Base-by-base conservation (phyloP, 2,329 filamentous ascomycete species). In the Alternaria dauci region DNA sequence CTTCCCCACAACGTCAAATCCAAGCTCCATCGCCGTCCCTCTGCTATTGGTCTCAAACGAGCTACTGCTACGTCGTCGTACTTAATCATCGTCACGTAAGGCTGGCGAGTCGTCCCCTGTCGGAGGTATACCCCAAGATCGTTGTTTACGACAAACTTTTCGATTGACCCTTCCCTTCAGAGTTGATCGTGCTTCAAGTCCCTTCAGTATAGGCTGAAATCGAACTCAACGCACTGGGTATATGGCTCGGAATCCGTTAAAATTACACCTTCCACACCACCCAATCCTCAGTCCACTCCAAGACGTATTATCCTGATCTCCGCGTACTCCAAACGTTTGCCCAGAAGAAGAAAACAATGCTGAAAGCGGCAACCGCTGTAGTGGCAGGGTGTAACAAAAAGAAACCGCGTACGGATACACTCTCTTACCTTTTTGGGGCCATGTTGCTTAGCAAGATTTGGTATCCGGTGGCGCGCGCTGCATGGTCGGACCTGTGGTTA, bases 361-460 rank as follows among this genome's bases (percentile, higher is more conserved):
- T 26, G 39, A 25, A 43, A 55, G 41, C 26, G 8, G 25, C 43
- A 43, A 50, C 28, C 38, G 38, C 47, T 32, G 50, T 55, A 16
- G 44, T 47, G 32, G 46, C 26, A 55, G 38, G 55, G 44, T 25
- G 51, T 20, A 38, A 59, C 25, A 28, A 16, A 46, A 59, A 41
- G 34, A 61, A 61, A 61, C 43, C 50, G 48, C 48, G 47, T 38
- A 48, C 26, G 18, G 44, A 25, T 28, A 41, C 47, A 30, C 56
- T 59, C 50, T 51, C 55, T 61, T 58, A 58, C 55, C 59, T 61
- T 59, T 52, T 51, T 36, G 25, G 39, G 9, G 14, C 48, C 54
- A 26, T 46, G 8, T 16, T 43, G 20, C 26, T 38, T 26, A n/a
- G n/a, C 11, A 32, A n/a, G 7, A 16, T 16, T 43, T n/a, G 16